A percentile compares a stretch with the other conserved stretches of the same genome.
Conservation (phyloP, 2,329 filamentous ascomycete genomes). For the Aspergillus alliaceus region DNA sequence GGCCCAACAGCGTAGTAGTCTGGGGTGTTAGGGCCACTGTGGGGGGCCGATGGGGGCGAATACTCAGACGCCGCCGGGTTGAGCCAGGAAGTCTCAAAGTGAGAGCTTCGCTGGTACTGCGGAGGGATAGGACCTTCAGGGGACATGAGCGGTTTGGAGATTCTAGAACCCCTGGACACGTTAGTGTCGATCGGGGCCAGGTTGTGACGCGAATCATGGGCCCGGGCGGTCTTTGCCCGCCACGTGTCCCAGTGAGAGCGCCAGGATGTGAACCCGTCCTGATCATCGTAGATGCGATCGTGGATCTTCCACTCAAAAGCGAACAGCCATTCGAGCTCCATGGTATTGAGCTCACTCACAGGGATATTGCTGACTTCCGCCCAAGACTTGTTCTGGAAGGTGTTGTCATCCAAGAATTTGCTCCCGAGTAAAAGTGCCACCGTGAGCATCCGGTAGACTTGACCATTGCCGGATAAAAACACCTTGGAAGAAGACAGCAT, state of each 20-base stretch:
- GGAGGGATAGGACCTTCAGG: slow-evolving; percentile 50
- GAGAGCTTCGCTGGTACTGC: slow-evolving; percentile 49
- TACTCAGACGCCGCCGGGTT: slow-evolving; percentile 51
- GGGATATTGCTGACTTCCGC: slow-evolving; percentile 90
- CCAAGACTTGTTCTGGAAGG: slow-evolving; percentile 96
- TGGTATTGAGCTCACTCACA: slow-evolving; percentile 76
- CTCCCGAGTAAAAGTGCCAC: slow-evolving; percentile 82
- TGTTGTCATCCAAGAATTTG: slow-evolving; percentile 97
- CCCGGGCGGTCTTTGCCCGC: slow-evolving; percentile 52
- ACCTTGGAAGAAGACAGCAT: slow-evolving; percentile 61
- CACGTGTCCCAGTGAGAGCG: slow-evolving; percentile 66
- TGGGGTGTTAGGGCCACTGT: slow-evolving; percentile 49
- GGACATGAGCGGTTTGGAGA: slow-evolving; percentile 52
- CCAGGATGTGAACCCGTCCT: slow-evolving; percentile 67
- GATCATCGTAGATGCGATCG: slow-evolving; percentile 75
- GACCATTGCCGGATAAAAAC: slow-evolving; percentile 61
- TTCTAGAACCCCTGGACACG: slow-evolving; percentile 53
- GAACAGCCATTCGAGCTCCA: slow-evolving; percentile 85
- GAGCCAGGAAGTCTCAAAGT: slow-evolving; percentile 53
- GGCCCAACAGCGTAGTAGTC: slow-evolving; percentile 47
- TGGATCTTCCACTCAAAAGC: slow-evolving; percentile 83
- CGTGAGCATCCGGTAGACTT: slow-evolving; percentile 85
- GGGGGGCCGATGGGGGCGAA: slow-evolving; percentile 50
- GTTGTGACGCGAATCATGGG: slow-evolving; percentile 48
- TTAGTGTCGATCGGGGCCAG: slow-evolving; percentile 67